Conservation (phyloP, 2,329 filamentous ascomycete genomes). For the Cladosporium sp. region DNA sequence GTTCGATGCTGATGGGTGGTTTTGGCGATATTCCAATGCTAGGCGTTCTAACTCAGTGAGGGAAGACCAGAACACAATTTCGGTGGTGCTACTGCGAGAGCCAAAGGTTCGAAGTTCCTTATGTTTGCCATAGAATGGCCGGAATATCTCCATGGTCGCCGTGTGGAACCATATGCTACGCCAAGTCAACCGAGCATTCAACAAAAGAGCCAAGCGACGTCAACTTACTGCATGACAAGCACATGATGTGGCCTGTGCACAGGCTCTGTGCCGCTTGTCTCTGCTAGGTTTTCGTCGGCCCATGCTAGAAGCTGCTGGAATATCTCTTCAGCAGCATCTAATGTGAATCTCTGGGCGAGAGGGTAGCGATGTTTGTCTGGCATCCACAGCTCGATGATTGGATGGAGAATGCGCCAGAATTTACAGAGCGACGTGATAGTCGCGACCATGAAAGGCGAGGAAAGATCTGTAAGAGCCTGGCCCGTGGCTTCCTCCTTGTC, state of each 20-base stretch:
- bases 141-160: constrained; percentile 5
- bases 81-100: neutral
- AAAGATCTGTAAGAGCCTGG: neutral
- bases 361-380: neutral
- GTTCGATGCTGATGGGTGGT: neutral
- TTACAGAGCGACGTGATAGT: neutral
- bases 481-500: neutral
- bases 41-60: neutral
- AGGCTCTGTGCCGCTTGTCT: neutral
- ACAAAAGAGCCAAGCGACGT: neutral
- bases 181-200: neutral
- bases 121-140: neutral
- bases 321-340: neutral
- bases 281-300: neutral
- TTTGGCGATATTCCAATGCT: constrained; percentile 2
- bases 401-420: constrained; percentile 3
- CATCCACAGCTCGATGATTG: neutral
- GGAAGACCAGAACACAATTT: constrained; percentile 5
- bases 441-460: neutral
- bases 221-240: constrained; percentile 1
- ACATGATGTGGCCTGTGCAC: neutral
- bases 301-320: neutral
- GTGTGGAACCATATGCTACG: constrained; percentile 4
- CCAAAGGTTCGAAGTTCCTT: neutral
- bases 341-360: neutral